Evolutionary conservation across 2,329 filamentous ascomycete species (phyloP).

Genomic region (Lasiodiplodia citricola): DNA sequence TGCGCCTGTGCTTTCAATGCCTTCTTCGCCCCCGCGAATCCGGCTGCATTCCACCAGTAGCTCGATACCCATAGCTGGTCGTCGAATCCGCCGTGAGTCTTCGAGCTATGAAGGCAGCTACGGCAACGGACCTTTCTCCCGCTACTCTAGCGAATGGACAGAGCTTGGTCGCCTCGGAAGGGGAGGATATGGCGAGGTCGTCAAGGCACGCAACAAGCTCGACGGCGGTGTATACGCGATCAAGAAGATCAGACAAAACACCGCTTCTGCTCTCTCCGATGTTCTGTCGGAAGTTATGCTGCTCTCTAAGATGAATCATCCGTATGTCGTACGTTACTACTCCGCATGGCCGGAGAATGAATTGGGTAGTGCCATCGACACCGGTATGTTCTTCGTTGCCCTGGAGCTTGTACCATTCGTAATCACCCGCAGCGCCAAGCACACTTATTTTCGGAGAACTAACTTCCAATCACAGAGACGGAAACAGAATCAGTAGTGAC

Average conservation of each 20-base stretch:
- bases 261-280: slow-evolving; percentile 75
- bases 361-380: slow-evolving; percentile 27
- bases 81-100: slow-evolving; percentile 43
- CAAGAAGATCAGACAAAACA: slow-evolving; percentile 91
- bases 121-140: slow-evolving; percentile 59
- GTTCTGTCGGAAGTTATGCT: slow-evolving; percentile 85
- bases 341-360: slow-evolving; percentile 90
- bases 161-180: slow-evolving; percentile 89
- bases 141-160: slow-evolving; percentile 88
- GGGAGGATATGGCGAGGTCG: slow-evolving; percentile 94
- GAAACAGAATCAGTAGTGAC: slow-evolving; percentile 40
- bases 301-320: slow-evolving; percentile 90
- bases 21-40: slow-evolving; percentile 35
- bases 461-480: slow-evolving; percentile 29
- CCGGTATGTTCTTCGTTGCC: not conserved
- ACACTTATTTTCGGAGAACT: slow-evolving; percentile 36
- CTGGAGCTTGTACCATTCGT: not conserved
- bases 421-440: not conserved
- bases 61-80: slow-evolving; percentile 34
- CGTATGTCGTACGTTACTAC: slow-evolving; percentile 86
- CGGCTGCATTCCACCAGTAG: slow-evolving; percentile 28
- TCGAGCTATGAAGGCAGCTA: slow-evolving; percentile 39
- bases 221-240: slow-evolving; percentile 94
- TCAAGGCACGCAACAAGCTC: slow-evolving; percentile 92
- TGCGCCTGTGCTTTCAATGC: slow-evolving; percentile 47